These are phyloP conservation scores for Solanum sejunctum DNA, from an alignment of 257 asterid genomes.

Conservation along the genomic window DNA sequence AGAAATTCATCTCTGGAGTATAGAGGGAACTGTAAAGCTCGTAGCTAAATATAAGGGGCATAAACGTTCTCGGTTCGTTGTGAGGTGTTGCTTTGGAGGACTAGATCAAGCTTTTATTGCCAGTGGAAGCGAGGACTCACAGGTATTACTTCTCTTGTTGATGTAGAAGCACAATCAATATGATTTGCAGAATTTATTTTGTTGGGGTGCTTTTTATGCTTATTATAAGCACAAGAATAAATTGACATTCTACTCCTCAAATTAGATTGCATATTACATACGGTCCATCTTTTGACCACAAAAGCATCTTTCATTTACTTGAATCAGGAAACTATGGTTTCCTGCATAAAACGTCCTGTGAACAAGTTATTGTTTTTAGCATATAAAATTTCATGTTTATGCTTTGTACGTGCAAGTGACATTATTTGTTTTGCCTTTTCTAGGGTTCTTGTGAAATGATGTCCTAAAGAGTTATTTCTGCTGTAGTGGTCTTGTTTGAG, in stretches of 20 bases:
- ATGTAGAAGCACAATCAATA: not conserved
- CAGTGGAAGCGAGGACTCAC: slow-evolving; percentile 96
- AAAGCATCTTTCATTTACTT: not conserved
- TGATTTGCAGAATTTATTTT: not conserved
- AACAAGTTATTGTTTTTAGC: not conserved
- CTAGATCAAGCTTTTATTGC: slow-evolving; percentile 70
- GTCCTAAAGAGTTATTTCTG: not conserved
- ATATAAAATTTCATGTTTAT: not conserved
- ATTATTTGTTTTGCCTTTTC: not conserved
- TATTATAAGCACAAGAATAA: not conserved
- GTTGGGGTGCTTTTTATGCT: not conserved
- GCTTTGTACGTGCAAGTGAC: not conserved
- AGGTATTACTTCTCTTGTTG: slow-evolving; percentile 27
- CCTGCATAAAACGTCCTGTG: not conserved
- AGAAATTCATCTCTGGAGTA: slow-evolving; percentile 88
- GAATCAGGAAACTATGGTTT: not conserved
- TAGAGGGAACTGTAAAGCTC: slow-evolving; percentile 42
- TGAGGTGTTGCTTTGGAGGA: slow-evolving; percentile 91
- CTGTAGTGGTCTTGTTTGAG: not conserved
- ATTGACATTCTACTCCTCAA: not conserved
- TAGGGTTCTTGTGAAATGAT: not conserved
- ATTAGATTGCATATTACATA: not conserved
- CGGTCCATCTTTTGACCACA: not conserved
- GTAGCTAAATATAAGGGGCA: slow-evolving; percentile 75
- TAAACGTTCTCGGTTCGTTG: slow-evolving; percentile 69